Evolutionary conservation across 2,329 filamentous ascomycete species (phyloP).

Genomic region (Didymellaceae sp.): DNA sequence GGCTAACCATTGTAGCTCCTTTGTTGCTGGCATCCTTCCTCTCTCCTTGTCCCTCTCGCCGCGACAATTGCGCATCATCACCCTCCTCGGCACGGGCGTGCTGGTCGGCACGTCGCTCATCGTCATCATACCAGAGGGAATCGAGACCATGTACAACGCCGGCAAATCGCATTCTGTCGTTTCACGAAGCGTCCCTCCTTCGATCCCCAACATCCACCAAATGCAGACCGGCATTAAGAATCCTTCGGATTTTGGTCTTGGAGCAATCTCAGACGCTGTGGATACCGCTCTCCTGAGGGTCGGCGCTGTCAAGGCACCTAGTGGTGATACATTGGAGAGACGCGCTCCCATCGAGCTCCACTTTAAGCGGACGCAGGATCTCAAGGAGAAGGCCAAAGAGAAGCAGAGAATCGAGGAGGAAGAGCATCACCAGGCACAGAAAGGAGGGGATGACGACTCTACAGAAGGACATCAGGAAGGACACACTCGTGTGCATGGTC

Average conservation of each 20-base stretch:
- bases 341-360: conserved; percentile 29
- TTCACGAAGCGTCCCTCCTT: conserved; percentile 30
- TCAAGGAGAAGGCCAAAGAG: conserved; percentile 32
- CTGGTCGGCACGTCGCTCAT: conserved; percentile 94
- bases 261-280: conserved; percentile 28
- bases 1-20: conserved; percentile 69
- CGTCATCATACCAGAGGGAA: conserved; percentile 95
- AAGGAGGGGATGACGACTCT: conserved; percentile 48
- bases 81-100: conserved; percentile 90
- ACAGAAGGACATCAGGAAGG: conserved; percentile 48
- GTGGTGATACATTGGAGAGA: conserved; percentile 28
- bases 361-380: conserved; percentile 31
- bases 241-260: conserved; percentile 29
- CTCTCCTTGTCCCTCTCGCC: conserved; percentile 86
- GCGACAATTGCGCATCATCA: conserved; percentile 86
- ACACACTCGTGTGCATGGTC: conserved; percentile 45
- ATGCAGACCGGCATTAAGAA: conserved; percentile 38
- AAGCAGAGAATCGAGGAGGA: conserved; percentile 29
- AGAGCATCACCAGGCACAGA: conserved; percentile 37
- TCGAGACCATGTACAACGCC: conserved; percentile 82
- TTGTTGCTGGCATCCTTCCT: conserved; percentile 88
- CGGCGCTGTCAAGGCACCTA: conserved; percentile 30
- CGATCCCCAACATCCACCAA: conserved; percentile 32
- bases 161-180: conserved; percentile 34
- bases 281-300: conserved; percentile 21